A percentile compares a stretch with the other conserved stretches of the same genome.
These are phyloP conservation scores for Calonectria pseudoreteaudii DNA, from an alignment of 2,329 filamentous ascomycete species.

Conservation along the genomic window DNA sequence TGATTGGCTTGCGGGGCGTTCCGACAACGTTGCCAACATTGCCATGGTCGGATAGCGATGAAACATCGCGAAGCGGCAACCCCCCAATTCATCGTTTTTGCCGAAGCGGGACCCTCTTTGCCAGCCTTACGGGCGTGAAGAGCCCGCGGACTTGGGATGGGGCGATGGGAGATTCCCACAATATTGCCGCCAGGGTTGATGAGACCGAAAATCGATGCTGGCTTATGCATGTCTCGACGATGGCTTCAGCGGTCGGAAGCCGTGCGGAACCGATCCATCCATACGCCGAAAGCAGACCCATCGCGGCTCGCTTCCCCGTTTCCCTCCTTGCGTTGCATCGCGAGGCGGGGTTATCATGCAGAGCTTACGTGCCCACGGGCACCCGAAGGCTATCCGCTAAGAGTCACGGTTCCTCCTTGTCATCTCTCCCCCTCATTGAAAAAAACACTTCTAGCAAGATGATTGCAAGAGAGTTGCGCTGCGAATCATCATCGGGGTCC, in stretches of 20 bases:
- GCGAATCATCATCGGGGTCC: not conserved
- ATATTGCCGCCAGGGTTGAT: not conserved
- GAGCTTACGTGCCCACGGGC: constrained; percentile 21
- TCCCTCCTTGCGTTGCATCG: constrained; percentile 32
- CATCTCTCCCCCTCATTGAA: not conserved
- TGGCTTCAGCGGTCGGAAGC: not conserved
- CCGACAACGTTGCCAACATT: not conserved
- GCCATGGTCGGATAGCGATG: not conserved
- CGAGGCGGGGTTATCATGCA: constrained; percentile 30
- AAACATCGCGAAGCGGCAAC: not conserved
- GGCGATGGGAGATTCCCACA: not conserved
- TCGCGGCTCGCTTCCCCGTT: constrained; percentile 36
- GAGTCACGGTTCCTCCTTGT: constrained; percentile 15
- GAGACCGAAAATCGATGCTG: not conserved
- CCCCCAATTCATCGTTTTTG: constrained; percentile 1
- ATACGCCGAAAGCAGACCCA: constrained; percentile 21
- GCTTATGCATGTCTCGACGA: not conserved
- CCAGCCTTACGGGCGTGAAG: not conserved
- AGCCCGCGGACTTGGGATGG: not conserved
- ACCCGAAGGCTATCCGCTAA: constrained; percentile 17
- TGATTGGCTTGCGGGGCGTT: not conserved
- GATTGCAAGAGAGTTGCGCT: not conserved
- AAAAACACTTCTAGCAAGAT: not conserved
- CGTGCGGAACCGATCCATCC: constrained; percentile 10
- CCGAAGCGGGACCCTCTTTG: not conserved